Evolutionary conservation across 2,329 filamentous ascomycete genomes (phyloP).

Genomic region (Xylaria digitata): DNA sequence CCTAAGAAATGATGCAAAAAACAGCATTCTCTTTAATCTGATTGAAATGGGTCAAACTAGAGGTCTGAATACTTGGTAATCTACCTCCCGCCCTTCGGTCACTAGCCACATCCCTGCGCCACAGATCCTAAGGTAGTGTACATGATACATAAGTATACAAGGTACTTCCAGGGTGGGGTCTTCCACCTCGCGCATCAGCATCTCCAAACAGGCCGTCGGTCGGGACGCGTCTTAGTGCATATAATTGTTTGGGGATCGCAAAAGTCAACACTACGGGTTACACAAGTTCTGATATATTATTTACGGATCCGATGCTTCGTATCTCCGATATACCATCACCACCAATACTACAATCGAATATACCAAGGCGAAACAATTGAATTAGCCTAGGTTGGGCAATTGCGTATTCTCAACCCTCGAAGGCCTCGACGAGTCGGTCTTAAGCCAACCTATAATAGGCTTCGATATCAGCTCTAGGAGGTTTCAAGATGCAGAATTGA

Average conservation of each 20-base stretch:
- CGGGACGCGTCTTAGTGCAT: constrained; percentile 34
- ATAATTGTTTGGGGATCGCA: constrained; percentile 1
- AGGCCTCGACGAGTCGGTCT: background rate
- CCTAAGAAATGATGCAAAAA: too few relatives aligned
- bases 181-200: constrained; percentile 28
- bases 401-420: background rate
- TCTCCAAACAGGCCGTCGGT: constrained; percentile 30
- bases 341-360: background rate
- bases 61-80: too few relatives aligned
- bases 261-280: constrained; percentile 14
- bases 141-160: constrained; percentile 5
- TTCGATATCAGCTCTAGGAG: background rate
- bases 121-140: too few relatives aligned
- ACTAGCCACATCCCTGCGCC: too few relatives aligned
- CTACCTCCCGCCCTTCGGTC: too few relatives aligned
- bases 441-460: background rate
- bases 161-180: constrained; percentile 32
- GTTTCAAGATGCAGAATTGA: constrained; percentile 21
- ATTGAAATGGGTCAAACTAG: too few relatives aligned
- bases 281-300: background rate
- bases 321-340: too few relatives aligned
- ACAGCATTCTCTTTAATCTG: too few relatives aligned
- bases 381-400: background rate
- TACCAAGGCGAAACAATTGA: background rate
- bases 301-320: background rate